Evolutionary conservation across 1,284 basidiomycete genomes (phyloP).

Genomic region (Tylopilus sp.): DNA sequence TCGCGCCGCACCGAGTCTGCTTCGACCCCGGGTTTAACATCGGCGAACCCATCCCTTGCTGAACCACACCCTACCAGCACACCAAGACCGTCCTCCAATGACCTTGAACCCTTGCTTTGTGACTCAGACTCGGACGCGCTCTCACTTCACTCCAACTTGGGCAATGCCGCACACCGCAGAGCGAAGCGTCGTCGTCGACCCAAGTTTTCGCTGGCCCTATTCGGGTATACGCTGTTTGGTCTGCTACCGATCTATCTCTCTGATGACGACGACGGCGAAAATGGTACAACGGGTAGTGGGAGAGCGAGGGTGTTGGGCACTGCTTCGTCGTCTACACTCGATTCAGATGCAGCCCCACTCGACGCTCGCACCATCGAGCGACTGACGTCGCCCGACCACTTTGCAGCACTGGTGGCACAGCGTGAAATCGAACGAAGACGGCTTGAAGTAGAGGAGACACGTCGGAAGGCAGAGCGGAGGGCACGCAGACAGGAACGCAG

Average conservation of each 20-base stretch:
- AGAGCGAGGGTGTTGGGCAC: slow-evolving; percentile 34
- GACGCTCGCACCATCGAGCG: slow-evolving; percentile 65
- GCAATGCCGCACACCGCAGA: slow-evolving; percentile 45
- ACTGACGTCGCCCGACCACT: slow-evolving; percentile 50
- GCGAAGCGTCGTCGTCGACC: slow-evolving; percentile 47
- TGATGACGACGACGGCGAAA: slow-evolving; percentile 60
- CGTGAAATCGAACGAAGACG: slow-evolving; percentile 43
- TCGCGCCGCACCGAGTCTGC: slow-evolving; percentile 26
- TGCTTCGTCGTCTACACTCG: slow-evolving; percentile 64
- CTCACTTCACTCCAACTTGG: slow-evolving; percentile 74
- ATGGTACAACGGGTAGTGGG: slow-evolving; percentile 21
- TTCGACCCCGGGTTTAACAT: slow-evolving; percentile 8
- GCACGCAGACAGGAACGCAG: slow-evolving; percentile 57
- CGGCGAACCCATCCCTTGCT: slow-evolving; percentile 31
- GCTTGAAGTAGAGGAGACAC: slow-evolving; percentile 51
- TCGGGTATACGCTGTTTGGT: slow-evolving; percentile 75
- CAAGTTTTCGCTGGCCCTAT: slow-evolving; percentile 65
- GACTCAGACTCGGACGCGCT: slow-evolving; percentile 65
- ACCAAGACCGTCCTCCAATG: slow-evolving; percentile 53
- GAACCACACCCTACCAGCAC: slow-evolving; percentile 47
- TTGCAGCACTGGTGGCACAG: slow-evolving; percentile 44
- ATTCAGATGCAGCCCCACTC: slow-evolving; percentile 74
- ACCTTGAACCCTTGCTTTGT: slow-evolving; percentile 69
- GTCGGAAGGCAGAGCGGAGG: slow-evolving; percentile 60
- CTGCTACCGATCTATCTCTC: slow-evolving; percentile 66